Evolutionary conservation across 306 rosid species (phyloP), one percentile per base, ranked within the genome.

Genomic region (Acacia crassicarpa): DNA sequence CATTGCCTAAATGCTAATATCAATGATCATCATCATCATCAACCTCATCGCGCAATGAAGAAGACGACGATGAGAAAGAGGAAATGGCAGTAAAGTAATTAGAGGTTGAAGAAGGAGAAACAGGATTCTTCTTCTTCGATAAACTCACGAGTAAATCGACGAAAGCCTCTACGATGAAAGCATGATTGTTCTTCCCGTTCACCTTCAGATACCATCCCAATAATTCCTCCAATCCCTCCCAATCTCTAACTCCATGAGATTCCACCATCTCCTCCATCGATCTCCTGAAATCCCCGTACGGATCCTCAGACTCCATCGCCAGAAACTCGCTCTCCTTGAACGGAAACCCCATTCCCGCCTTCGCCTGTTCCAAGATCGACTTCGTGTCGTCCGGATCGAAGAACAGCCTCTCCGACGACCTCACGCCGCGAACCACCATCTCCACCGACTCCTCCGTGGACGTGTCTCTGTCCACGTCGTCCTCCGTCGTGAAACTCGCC

Each of bases 181-280:
- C 91, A 75, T 92, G 98, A 77, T 91, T 94, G 14, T 86, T 88
- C 74, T 84, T 92, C 8, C 86, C 88, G 79, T 91, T 94, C 1
- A 89, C 89, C 77, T 54, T 89, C 86, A 94, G 77, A 43, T 92
- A 94, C 90, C 98, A 92, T 45, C 89, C 76, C 82, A 94, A 67
- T 27, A 91, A 71, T 67, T 90, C 93, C 23, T 91, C 96, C 80
- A 94, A 81, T 17, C 90, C 79, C 2, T 91, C 97, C 98, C 97
- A 94, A 75, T 92, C 92, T 27, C 72, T 92, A 0, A 92, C 82
- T 2, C 90, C 94, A 67, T 87, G 91, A 20, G 84, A 83, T 67
- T 92, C 97, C 72, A 94, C 96, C 97, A 94, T 91, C 78, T 94
- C 97, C 88, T 88, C 94, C 98, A 94, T 94, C 20, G 98, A 94